Evolutionary conservation across 1,139 yeast species (phyloP), one percentile per base, ranked within the genome.

Genomic region (Saccharomyces hybrid): DNA sequence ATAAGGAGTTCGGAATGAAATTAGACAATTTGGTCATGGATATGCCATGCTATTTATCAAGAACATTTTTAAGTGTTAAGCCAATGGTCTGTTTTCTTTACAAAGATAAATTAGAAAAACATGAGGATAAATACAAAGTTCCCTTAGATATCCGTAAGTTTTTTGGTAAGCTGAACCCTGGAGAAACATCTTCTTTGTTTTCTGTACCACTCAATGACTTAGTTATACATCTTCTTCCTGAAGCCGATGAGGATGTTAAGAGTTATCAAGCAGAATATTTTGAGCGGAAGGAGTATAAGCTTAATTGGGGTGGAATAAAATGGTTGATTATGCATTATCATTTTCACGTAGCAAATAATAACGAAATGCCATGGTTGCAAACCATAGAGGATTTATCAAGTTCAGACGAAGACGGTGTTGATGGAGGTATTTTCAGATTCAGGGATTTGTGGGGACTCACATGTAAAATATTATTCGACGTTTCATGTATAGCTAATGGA

Each of bases 371-470:
- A 44, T 86, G 91, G 91, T 70, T 86, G n/a, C 75, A 76, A 44
- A 80, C 78, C 23, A 75, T 84, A 23, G 77, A 73, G 50, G 88
- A 83, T 64, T 72, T 83, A 30, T 38, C 44, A 16, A 82, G 84
- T 20, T 74, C 83, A 0, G 82, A 79, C 27, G 81, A 81, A 49
- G 81, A 81, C 57, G 76, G 71, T 44, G 75, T 73, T 58, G 73
- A 71, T 47, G 69, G 56, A 11, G 52, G 55, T 25, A 5, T 27
- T 1, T 50, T 52, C 5, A 56, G 70, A 27, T 71, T 78, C 48
- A 80, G 86, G 65, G 88, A 86, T 63, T 88, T 90, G 3, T 90
- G 97, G 97, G 97, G 97, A 0, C 72, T 90, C 50, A 90, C 97
- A 0, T 96, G 97, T 3, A 86, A 88, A 63, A 88, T 90, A 7